Evolutionary conservation across 148 eudicot species (phyloP).

Genomic region (Chenopodium suecicum): DNA sequence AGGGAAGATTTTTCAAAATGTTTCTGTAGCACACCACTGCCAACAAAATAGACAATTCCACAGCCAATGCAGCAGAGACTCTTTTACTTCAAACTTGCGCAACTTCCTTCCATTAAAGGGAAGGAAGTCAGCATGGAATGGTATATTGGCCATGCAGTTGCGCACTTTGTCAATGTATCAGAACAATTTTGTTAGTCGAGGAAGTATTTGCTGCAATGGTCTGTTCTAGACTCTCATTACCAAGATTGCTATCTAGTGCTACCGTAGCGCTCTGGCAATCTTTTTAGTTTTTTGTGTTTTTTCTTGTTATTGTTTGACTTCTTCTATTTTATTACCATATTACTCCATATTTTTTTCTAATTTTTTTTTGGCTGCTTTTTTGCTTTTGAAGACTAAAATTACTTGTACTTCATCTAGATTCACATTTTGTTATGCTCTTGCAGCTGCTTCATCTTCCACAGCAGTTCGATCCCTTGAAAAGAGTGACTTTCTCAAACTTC

Average conservation of each 20-base stretch:
- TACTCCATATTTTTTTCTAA: too few species aligned
- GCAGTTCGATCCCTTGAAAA: slow-evolving; percentile 48
- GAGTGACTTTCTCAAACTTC: slow-evolving; percentile 87
- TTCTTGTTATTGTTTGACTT: neutral
- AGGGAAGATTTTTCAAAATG: slow-evolving; percentile 86
- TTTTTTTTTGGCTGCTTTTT: neutral
- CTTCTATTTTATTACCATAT: neutral
- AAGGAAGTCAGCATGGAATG: slow-evolving; percentile 72
- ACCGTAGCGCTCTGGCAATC: slow-evolving; percentile 22
- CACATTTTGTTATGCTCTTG: slow-evolving; percentile 29
- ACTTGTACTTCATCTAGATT: neutral
- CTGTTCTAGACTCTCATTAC: slow-evolving; percentile 74
- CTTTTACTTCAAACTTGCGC: slow-evolving; percentile 48
- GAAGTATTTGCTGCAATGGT: slow-evolving; percentile 87
- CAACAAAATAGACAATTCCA: slow-evolving; percentile 70
- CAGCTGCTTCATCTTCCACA: slow-evolving; percentile 70
- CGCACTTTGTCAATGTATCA: slow-evolving; percentile 48
- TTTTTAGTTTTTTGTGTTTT: slow-evolving; percentile 4
- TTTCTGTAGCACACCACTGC: slow-evolving; percentile 58
- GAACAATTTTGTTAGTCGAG: slow-evolving; percentile 51
- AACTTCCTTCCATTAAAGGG: slow-evolving; percentile 65
- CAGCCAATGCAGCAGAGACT: slow-evolving; percentile 55
- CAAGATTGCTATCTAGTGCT: slow-evolving; percentile 38
- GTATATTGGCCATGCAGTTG: slow-evolving; percentile 65
- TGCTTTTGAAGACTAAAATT: neutral